A percentile compares a stretch with the other conserved stretches of the same genome.
phyloP scores from a whole-genome alignment of 441 rosid genomes.

The Erodium trifolium region DNA sequence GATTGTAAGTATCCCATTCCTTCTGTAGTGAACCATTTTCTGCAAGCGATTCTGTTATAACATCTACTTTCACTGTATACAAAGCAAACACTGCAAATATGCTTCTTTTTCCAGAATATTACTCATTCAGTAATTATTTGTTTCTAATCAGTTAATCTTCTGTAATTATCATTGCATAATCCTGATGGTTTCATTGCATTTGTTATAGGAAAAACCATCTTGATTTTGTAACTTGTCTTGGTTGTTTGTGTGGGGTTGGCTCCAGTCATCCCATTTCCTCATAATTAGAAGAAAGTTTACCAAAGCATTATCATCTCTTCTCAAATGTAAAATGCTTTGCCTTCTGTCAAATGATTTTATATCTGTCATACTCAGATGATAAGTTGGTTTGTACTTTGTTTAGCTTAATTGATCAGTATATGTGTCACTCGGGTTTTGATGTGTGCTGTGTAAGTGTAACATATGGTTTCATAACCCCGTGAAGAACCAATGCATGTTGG shows the following conservation, averaged over 20 bases:
- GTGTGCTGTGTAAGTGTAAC: not conserved
- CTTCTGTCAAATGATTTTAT: not conserved
- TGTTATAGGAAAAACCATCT: not conserved
- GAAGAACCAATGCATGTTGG: no score
- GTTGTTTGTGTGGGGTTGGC: not conserved
- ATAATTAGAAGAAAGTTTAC: not conserved
- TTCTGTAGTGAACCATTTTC: not conserved
- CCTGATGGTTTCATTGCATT: no score
- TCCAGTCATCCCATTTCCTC: not conserved
- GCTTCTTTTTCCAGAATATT: not conserved
- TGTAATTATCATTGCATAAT: not conserved
- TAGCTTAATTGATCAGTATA: not conserved
- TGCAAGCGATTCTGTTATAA: not conserved
- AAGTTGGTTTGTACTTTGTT: not conserved
- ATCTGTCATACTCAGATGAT: not conserved
- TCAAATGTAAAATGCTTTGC: not conserved
- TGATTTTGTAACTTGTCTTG: not conserved
- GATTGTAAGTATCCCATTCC: constrained; percentile 49
- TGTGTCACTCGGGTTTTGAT: not conserved
- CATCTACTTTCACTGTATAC: not conserved
- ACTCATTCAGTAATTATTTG: not conserved
- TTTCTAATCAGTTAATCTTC: not conserved
- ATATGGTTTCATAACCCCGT: no score
- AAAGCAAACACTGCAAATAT: not conserved
- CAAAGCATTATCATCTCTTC: not conserved